A percentile compares a stretch with the other conserved stretches of the same genome.
Evolutionary conservation across 1,284 basidiomycete species (phyloP).

Genomic region (Coniferiporia sulphurascens): DNA sequence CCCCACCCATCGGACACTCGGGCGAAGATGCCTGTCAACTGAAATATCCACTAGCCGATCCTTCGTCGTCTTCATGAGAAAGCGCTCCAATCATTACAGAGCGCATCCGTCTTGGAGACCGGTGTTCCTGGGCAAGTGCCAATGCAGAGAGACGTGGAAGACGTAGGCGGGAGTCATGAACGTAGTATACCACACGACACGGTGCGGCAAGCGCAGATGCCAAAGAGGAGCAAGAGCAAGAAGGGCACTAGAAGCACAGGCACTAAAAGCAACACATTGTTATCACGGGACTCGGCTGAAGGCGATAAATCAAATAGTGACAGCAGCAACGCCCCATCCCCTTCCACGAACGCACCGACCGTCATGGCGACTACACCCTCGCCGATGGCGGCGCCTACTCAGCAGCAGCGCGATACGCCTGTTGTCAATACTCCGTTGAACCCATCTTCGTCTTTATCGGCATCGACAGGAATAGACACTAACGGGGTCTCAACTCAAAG

Average conservation of each 20-base stretch:
- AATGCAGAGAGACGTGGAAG: background rate
- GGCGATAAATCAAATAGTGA: too few relatives aligned
- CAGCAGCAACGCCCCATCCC: too few relatives aligned
- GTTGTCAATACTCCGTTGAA: too few relatives aligned
- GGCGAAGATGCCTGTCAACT: background rate
- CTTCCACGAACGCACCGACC: too few relatives aligned
- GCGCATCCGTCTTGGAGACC: background rate
- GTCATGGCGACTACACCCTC: too few relatives aligned
- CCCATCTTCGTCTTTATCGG: too few relatives aligned
- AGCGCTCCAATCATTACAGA: slow-evolving; percentile 1
- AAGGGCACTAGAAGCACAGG: background rate
- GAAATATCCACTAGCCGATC: slow-evolving; percentile 5
- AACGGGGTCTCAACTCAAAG: too few relatives aligned
- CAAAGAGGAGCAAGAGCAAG: background rate
- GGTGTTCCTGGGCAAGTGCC: background rate
- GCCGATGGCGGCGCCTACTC: too few relatives aligned
- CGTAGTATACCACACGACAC: slow-evolving; percentile 1
- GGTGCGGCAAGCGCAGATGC: background rate
- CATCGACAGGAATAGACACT: too few relatives aligned
- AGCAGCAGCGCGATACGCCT: too few relatives aligned
- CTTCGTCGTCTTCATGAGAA: slow-evolving; percentile 8
- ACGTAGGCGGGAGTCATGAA: background rate
- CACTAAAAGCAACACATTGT: background rate
- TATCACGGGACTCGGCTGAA: background rate
- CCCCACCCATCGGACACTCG: background rate